phyloP scores from a whole-genome alignment of 2,329 filamentous ascomycete genomes.

The Trichoderma gracile region DNA sequence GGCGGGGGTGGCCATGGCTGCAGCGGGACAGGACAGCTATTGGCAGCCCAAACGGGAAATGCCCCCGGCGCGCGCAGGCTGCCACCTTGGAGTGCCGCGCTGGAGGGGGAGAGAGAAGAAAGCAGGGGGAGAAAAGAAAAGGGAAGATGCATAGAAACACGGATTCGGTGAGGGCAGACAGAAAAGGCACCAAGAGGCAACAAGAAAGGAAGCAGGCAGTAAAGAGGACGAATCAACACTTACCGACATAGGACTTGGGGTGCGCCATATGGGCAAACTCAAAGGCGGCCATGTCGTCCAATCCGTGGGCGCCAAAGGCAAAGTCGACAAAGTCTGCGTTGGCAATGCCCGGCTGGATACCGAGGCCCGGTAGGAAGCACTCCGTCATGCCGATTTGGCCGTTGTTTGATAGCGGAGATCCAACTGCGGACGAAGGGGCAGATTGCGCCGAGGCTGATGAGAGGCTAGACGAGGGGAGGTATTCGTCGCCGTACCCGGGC shows the following conservation, averaged over 20 bases:
- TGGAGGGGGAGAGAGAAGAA: neutral
- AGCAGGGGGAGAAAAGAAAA: neutral
- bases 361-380: constrained; percentile 58
- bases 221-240: constrained; percentile 41
- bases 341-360: constrained; percentile 64
- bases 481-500: constrained; percentile 53
- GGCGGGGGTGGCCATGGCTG: constrained; percentile 4
- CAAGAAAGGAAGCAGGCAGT: constrained; percentile 13
- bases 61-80: constrained; percentile 2
- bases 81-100: neutral
- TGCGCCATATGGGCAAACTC: constrained; percentile 44
- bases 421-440: constrained; percentile 65
- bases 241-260: constrained; percentile 58
- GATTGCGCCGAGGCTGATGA: constrained; percentile 64
- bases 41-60: constrained; percentile 20
- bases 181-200: neutral
- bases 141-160: neutral
- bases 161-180: neutral
- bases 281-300: constrained; percentile 53
- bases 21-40: constrained; percentile 5
- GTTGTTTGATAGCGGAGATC: constrained; percentile 65
- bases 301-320: constrained; percentile 49
- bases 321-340: constrained; percentile 59
- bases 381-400: constrained; percentile 59
- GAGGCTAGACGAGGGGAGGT: constrained; percentile 56